Conservation (phyloP, 2,329 filamentous ascomycete genomes). For the Aspergillus caelatus region DNA sequence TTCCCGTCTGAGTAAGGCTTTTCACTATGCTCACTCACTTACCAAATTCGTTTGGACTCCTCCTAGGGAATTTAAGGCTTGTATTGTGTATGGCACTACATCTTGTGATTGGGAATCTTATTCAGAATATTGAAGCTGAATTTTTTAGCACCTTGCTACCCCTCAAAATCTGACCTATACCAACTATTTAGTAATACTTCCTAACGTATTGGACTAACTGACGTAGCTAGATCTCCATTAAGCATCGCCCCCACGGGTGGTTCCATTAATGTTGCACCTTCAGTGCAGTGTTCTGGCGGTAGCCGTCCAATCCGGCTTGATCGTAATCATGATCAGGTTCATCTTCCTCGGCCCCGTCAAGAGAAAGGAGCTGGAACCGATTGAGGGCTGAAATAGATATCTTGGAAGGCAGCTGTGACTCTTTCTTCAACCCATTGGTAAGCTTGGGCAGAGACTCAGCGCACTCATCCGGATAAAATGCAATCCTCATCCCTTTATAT, state of each 20-base stretch:
- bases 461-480: constrained; percentile 75
- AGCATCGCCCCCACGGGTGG: not conserved
- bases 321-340: constrained; percentile 31
- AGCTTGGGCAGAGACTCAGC: constrained; percentile 56
- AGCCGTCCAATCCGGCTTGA: constrained; percentile 13
- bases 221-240: not conserved
- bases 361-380: constrained; percentile 63
- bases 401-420: constrained; percentile 33
- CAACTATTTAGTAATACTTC: not conserved
- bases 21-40: not conserved
- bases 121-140: not conserved
- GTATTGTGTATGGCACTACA: not conserved
- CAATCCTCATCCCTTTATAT: constrained; percentile 72
- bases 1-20: not conserved
- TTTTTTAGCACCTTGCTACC: not conserved
- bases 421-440: constrained; percentile 34
- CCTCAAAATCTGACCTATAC: not conserved
- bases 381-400: constrained; percentile 50
- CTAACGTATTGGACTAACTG: not conserved
- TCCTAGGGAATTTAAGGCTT: not conserved
- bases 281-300: not conserved
- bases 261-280: not conserved
- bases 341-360: constrained; percentile 50
- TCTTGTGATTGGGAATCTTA: not conserved
- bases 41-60: not conserved